Base-by-base conservation (phyloP, 2,329 filamentous ascomycete genomes). In the Cordyceps javanica region DNA sequence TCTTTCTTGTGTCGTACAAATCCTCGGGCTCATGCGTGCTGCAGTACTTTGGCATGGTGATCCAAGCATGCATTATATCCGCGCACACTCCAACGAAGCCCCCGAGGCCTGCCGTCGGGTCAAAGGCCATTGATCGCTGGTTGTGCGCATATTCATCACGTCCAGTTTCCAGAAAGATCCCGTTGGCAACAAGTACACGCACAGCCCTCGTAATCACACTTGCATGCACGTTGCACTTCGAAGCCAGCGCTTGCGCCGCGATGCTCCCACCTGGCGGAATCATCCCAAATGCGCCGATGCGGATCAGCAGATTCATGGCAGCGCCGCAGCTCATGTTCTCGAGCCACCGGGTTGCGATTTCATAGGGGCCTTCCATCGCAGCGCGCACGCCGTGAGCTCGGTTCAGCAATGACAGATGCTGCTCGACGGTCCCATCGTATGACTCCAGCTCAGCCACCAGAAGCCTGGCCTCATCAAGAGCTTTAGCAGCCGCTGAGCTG, bases 91-190 rank as follows among this genome's bases (percentile, higher is more conserved):
- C 62, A 54, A 71, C 67, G 55, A 72, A 69, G 2, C 64, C 62
- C 1, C 69, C 70, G 2, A 69, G 55, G 0, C 59, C 66, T 11
- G 64, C 57, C 0, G 14, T 16, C 14, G 70, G 66, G 26, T 66
- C 62, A 42, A 70, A 62, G 7, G 64, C 60, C 26, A 60, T 64
- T 0, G 69, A 71, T 32, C 69, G 61, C n/a, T 60, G 57, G 30
- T 71, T 73, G 49, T 70, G 68, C 14, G 68, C 65, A 55, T 72
- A 73, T 8, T 61, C 61, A 59, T 69, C 65, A 2, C 65, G 61
- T 0, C 59, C 63, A 1, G 66, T 66, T 58, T 73, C 68, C 16
- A 32, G 42, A 41, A 67, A 68, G 39, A 72, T 58, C 21, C 70
- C 70, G 54, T 66, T 63, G 23, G 60, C 66, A 19, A 71, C 54